Conservation (phyloP, 768 basidiomycete species). For the Calocybe cyanea region DNA sequence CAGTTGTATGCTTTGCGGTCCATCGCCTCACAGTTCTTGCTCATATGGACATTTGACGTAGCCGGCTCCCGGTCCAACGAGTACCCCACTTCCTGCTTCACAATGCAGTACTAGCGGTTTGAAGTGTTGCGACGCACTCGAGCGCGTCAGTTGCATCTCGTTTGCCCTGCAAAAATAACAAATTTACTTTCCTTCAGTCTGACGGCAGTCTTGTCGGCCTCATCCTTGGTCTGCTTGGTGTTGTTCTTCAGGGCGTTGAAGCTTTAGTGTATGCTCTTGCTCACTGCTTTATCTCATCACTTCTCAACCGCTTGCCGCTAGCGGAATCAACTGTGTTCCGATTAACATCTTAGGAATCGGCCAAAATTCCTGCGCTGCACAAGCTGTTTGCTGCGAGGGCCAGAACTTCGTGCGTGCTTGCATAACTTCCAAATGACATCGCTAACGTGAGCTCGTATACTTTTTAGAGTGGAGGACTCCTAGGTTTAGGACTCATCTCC, state of each 20-base stretch:
- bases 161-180: neutral
- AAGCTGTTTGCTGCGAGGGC: constrained; percentile 38
- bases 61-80: constrained; percentile 10
- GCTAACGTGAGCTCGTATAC: neutral
- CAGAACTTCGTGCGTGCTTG: constrained; percentile 24
- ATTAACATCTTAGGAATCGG: constrained; percentile 23
- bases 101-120: constrained; percentile 21
- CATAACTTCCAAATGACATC: no score
- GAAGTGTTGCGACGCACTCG: constrained; percentile 24
- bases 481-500: constrained; percentile 31
- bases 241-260: constrained; percentile 23
- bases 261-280: constrained; percentile 21
- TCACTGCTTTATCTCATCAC: neutral
- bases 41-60: neutral
- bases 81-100: constrained; percentile 16
- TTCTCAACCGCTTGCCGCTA: neutral
- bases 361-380: constrained; percentile 21
- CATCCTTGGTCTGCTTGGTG: constrained; percentile 22
- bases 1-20: constrained; percentile 12
- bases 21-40: neutral
- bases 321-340: constrained; percentile 29
- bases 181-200: constrained; percentile 11
- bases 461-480: constrained; percentile 1
- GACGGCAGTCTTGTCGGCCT: constrained; percentile 18
- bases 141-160: constrained; percentile 14